Percentiles rank a stretch among this genome's conserved stretches.
phyloP scores from a whole-genome alignment of 495 filamentous ascomycete genomes.

The Hypoxylon fragiforme region DNA sequence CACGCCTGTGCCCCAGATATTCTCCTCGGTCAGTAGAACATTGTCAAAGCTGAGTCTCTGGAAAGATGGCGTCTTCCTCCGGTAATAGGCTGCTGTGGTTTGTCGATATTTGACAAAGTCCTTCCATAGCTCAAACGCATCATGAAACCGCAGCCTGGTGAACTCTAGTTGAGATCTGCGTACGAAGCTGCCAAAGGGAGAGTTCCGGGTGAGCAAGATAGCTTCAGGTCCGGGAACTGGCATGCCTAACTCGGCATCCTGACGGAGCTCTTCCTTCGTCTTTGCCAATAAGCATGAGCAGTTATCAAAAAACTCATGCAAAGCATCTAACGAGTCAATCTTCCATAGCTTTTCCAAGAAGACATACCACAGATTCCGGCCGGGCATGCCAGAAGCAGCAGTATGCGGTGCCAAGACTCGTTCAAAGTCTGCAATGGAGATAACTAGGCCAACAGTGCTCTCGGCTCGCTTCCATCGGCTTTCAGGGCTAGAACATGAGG shows the following conservation, averaged over 20 bases:
- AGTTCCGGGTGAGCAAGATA: slow-evolving; percentile 62
- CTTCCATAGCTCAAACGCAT: slow-evolving; percentile 75
- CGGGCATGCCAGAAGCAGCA: slow-evolving; percentile 69
- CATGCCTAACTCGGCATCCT: slow-evolving; percentile 47
- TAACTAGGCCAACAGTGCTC: slow-evolving; percentile 52
- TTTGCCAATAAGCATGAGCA: slow-evolving; percentile 62
- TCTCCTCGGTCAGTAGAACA: slow-evolving; percentile 57
- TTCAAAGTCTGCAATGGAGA: slow-evolving; percentile 70
- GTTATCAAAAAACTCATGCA: slow-evolving; percentile 71
- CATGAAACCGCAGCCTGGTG: slow-evolving; percentile 74
- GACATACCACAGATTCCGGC: slow-evolving; percentile 80
- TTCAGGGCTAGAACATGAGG: slow-evolving; percentile 20
- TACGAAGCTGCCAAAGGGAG: slow-evolving; percentile 85
- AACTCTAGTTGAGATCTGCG: slow-evolving; percentile 78
- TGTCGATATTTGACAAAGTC: slow-evolving; percentile 77
- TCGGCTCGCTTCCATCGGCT: slow-evolving; percentile 46
- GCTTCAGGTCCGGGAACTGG: slow-evolving; percentile 42
- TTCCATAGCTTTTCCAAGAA: slow-evolving; percentile 84
- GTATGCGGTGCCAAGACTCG: slow-evolving; percentile 58
- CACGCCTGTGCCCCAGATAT: slow-evolving; percentile 48
- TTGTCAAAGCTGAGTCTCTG: slow-evolving; percentile 69
- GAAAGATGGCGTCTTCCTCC: slow-evolving; percentile 63
- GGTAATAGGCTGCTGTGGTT: slow-evolving; percentile 72
- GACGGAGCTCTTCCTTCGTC: slow-evolving; percentile 58
- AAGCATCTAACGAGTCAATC: slow-evolving; percentile 75